A percentile compares a stretch with the other conserved stretches of the same genome.
phyloP scores from a whole-genome alignment of 805 yeast genomes.

The Hemisphaericaspora nanyangensis region DNA sequence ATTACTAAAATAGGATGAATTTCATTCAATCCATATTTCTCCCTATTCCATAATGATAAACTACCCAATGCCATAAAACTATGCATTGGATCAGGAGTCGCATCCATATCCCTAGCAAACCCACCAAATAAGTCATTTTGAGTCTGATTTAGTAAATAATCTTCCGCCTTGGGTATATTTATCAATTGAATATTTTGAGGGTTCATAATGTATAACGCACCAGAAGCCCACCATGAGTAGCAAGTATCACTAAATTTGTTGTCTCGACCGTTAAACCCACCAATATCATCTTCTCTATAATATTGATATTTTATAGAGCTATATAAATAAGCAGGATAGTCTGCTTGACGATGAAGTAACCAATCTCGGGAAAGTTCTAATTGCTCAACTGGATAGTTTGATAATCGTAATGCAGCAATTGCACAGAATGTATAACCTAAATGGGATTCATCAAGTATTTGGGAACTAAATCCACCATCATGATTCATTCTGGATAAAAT shows the following conservation, averaged over 20 bases:
- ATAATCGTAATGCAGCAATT: constrained; percentile 52
- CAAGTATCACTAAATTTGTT: constrained; percentile 85
- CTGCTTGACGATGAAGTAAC: constrained; percentile 63
- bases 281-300: constrained; percentile 46
- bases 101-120: constrained; percentile 61
- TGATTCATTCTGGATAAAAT: constrained; percentile 25
- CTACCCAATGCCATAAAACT: constrained; percentile 56
- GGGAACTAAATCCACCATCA: constrained; percentile 73
- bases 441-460: constrained; percentile 61
- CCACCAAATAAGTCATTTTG: constrained; percentile 73
- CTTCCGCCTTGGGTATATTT: constrained; percentile 28
- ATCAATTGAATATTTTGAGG: constrained; percentile 23
- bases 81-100: constrained; percentile 70
- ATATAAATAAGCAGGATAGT: constrained; percentile 24
- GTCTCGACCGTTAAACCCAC: constrained; percentile 85
- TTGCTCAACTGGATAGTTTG: constrained; percentile 22
- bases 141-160: constrained; percentile 50
- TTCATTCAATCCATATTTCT: constrained; percentile 9
- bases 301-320: constrained; percentile 14
- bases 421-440: constrained; percentile 89
- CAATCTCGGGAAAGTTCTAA: constrained; percentile 45
- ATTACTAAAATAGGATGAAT: constrained; percentile 28
- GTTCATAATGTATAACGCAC: constrained; percentile 46
- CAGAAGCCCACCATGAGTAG: constrained; percentile 81
- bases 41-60: constrained; percentile 16